Percentiles rank a stretch among this genome's conserved stretches.
phyloP scores from a whole-genome alignment of 805 yeast species.

The Scheffersomyces ergatensis region DNA sequence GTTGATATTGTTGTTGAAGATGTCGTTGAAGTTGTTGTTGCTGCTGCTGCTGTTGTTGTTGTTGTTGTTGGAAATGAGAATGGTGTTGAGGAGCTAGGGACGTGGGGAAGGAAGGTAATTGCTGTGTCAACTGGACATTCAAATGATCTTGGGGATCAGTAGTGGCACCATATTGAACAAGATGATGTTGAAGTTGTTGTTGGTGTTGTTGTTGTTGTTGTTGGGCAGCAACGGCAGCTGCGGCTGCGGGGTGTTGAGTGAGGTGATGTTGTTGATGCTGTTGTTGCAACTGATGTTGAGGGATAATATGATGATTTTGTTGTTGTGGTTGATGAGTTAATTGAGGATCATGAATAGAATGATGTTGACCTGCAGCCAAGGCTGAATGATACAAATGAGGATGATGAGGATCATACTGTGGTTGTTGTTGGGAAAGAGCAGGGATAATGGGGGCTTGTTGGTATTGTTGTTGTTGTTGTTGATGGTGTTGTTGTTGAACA shows the following conservation, averaged over 20 bases:
- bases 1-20: slow-evolving; percentile 5
- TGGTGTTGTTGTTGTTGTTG: slow-evolving; percentile 4
- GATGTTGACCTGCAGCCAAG: slow-evolving; percentile 1
- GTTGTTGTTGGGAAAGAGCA: slow-evolving; percentile 4
- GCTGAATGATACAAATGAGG: slow-evolving; percentile 2
- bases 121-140: slow-evolving; percentile 3
- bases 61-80: slow-evolving; percentile 2
- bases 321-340: slow-evolving; percentile 6
- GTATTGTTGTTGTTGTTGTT: slow-evolving; percentile 6
- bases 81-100: slow-evolving; percentile 5
- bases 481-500: slow-evolving; percentile 1
- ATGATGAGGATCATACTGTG: slow-evolving; percentile 3
- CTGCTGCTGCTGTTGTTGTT: slow-evolving; percentile 8
- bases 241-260: background rate
- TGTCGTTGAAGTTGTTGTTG: slow-evolving; percentile 8
- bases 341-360: slow-evolving; percentile 2
- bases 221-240: background rate
- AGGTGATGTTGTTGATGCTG: slow-evolving; percentile 3
- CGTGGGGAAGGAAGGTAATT: slow-evolving; percentile 10
- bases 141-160: slow-evolving; percentile 4
- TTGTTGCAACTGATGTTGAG: slow-evolving; percentile 2
- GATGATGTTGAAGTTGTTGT: slow-evolving; percentile 9
- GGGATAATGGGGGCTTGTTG: slow-evolving; percentile 3
- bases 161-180: slow-evolving; percentile 7
- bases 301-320: background rate